phyloP scores from a whole-genome alignment of 1,284 basidiomycete genomes.

The Chalciporus sp. region DNA sequence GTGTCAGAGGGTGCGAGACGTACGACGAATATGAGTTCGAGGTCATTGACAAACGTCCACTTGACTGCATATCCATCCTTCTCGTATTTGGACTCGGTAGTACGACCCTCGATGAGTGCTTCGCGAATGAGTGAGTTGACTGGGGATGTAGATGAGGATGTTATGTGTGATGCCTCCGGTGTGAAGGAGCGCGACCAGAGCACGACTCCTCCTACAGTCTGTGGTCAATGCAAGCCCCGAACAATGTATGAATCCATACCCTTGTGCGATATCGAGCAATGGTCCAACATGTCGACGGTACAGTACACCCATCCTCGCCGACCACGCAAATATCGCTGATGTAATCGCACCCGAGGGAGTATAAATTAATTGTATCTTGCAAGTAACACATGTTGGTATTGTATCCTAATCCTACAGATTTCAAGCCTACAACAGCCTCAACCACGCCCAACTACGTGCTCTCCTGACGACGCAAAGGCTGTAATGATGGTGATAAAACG shows the following conservation, averaged over 20 bases:
- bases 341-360: conserved; percentile 5
- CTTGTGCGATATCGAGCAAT: conserved; percentile 89
- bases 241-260: conserved; percentile 43
- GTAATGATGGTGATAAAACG: conserved; percentile 12
- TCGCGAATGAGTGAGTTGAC: conserved; percentile 90
- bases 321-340: conserved; percentile 8
- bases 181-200: conserved; percentile 94
- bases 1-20: conserved; percentile 31
- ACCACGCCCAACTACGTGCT: neutral
- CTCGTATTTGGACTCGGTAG: conserved; percentile 80
- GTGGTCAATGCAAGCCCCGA: conserved; percentile 1
- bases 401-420: conserved; percentile 11
- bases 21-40: conserved; percentile 94
- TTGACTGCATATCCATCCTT: conserved; percentile 90
- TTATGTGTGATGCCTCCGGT: conserved; percentile 74
- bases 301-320: too few species aligned
- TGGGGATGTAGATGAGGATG: conserved; percentile 79
- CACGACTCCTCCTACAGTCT: conserved; percentile 78
- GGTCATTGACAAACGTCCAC: conserved; percentile 91
- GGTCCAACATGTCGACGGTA: conserved; percentile 70
- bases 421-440: neutral
- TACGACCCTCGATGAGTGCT: conserved; percentile 85
- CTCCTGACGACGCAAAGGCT: conserved; percentile 27
- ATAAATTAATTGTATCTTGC: conserved; percentile 13
- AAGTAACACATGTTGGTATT: neutral